These are phyloP conservation scores for Pleurotus salmoneostramineus DNA, from an alignment of 768 basidiomycete species.

Conservation along the genomic window DNA sequence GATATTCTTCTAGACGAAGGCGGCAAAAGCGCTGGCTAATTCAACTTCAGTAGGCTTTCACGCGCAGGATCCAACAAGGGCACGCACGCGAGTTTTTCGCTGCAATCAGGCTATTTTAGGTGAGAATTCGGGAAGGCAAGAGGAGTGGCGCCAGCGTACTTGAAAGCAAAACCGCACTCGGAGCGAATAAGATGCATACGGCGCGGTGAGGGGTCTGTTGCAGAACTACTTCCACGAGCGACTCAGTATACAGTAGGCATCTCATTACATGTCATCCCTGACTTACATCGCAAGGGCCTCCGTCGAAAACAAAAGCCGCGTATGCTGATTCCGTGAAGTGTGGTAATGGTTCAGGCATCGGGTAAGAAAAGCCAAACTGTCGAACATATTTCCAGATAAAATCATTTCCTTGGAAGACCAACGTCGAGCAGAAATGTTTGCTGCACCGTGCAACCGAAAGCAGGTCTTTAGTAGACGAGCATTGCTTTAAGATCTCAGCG, in stretches of 20 bases:
- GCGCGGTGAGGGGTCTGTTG: conserved; percentile 23
- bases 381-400: conserved; percentile 63
- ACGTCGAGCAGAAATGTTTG: conserved; percentile 46
- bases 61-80: not conserved
- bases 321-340: conserved; percentile 53
- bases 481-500: conserved; percentile 54
- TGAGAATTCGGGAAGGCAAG: not conserved
- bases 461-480: conserved; percentile 49
- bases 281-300: conserved; percentile 52
- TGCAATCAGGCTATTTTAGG: not conserved
- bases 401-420: conserved; percentile 39
- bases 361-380: conserved; percentile 14
- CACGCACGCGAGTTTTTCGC: not conserved
- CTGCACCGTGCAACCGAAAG: conserved; percentile 57
- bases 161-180: conserved; percentile 40
- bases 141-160: conserved; percentile 15
- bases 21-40: not conserved
- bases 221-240: conserved; percentile 29
- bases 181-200: conserved; percentile 46
- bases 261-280: not conserved
- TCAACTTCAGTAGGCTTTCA: no score
- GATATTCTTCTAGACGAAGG: not conserved
- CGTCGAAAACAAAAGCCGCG: conserved; percentile 62
- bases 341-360: conserved; percentile 21
- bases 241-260: not conserved